These are phyloP conservation scores for Salvia splendens DNA, from an alignment of 257 asterid species.

Conservation along the genomic window DNA sequence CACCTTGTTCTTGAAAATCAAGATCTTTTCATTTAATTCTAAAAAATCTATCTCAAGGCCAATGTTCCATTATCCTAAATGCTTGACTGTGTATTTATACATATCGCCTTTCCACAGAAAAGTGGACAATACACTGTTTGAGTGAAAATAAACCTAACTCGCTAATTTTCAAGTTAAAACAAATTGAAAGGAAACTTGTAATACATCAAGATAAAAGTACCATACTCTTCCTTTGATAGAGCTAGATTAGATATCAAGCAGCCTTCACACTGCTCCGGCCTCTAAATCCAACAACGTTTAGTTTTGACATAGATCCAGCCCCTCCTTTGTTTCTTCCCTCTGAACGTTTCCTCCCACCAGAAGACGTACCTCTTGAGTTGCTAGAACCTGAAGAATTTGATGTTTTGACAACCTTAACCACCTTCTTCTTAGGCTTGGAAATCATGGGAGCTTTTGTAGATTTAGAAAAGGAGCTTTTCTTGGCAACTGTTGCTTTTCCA, in stretches of 20 bases:
- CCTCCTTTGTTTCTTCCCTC: constrained; percentile 39
- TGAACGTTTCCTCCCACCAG: constrained; percentile 45
- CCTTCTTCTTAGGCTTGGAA: constrained; percentile 44
- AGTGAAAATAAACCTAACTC: constrained; percentile 12
- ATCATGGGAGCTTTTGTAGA: constrained; percentile 42
- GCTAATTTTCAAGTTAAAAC: too few species aligned
- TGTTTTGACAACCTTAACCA: constrained; percentile 40
- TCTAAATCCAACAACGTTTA: constrained; percentile 91
- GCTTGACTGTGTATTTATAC: neutral
- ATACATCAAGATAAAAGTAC: constrained; percentile 14
- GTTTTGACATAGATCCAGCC: constrained; percentile 53
- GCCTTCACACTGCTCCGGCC: constrained; percentile 70
- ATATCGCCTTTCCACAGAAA: constrained; percentile 15
- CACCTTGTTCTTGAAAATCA: neutral
- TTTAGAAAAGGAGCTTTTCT: constrained; percentile 43
- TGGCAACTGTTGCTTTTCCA: constrained; percentile 39
- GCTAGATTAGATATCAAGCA: constrained; percentile 34
- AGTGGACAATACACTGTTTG: constrained; percentile 9
- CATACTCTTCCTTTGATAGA: neutral
- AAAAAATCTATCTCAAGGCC: neutral
- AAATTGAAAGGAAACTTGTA: neutral
- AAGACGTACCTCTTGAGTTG: constrained; percentile 36
- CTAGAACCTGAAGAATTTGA: constrained; percentile 42
- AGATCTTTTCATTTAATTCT: constrained; percentile 16
- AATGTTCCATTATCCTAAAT: too few species aligned